Base-by-base conservation (phyloP, 1,139 yeast species). In the Geotrichum restrictum region DNA sequence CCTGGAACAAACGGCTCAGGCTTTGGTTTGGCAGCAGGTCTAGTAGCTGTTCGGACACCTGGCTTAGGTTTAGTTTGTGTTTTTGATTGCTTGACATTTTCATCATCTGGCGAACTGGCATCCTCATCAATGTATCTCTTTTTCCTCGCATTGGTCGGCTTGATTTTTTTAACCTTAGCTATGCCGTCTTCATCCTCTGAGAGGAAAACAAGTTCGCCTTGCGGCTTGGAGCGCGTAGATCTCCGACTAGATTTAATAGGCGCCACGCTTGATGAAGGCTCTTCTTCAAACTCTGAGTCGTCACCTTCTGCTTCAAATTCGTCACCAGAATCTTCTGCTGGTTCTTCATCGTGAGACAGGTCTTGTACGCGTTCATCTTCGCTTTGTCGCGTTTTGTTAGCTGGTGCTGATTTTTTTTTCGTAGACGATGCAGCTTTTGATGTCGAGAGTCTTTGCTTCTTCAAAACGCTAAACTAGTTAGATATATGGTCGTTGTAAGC, bases 321-420 rank as follows among this genome's bases (percentile, higher is more conserved):
- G 74, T 36, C 74, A 75, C 54, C 74, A 78, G 45, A 88, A 84
- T 60, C 69, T 85, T 54, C 48, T 37, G 43, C 32, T 11, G 29
- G 27, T 33, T 45, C 42, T 1, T 40, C 43, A 11, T 22, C 32
- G n/a, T n/a, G n/a, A n/a, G n/a, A n/a, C n/a, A n/a, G n/a, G n/a
- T n/a, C n/a, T n/a, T n/a, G n/a, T n/a, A n/a, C n/a, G n/a, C n/a
- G n/a, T n/a, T n/a, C n/a, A n/a, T n/a, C n/a, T n/a, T n/a, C 79
- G 5, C 73, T 36, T 19, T 37, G 11, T 14, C 24, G 14, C 14
- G 27, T 33, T 33, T 24, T 31, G 3, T 14, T 40, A n/a, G 18
- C 13, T 19, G 22, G 14, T 37, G 32, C 24, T 44, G 34, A 24
- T 14, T 14, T 21, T 10, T 34, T 29, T 7, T 13, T 31, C 16